Percentiles rank a stretch among this genome's conserved stretches.
Conservation (phyloP, 2,329 filamentous ascomycete species). For the Nemania abortiva region DNA sequence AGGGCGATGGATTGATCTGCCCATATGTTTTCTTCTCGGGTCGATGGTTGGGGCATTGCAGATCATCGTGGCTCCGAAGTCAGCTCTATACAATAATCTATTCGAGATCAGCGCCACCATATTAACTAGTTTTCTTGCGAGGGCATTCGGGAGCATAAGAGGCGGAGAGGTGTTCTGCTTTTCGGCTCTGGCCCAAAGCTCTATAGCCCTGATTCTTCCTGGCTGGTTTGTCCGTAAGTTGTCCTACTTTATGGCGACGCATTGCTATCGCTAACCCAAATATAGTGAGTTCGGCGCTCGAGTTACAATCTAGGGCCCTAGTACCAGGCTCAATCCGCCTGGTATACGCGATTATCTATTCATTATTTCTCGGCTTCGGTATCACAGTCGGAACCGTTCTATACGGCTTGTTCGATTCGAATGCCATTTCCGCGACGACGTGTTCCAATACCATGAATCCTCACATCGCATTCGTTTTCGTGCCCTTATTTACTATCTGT, state of each 20-base stretch:
- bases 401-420: constrained; percentile 59
- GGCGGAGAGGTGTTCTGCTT: constrained; percentile 74
- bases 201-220: constrained; percentile 79
- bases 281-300: constrained; percentile 60
- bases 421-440: constrained; percentile 53
- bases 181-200: constrained; percentile 77
- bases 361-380: constrained; percentile 77
- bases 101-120: constrained; percentile 69
- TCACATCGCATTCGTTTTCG: constrained; percentile 74
- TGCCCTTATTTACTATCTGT: constrained; percentile 78
- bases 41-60: constrained; percentile 64
- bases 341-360: constrained; percentile 81
- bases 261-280: constrained; percentile 20
- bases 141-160: constrained; percentile 75
- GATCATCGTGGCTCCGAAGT: constrained; percentile 78
- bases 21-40: constrained; percentile 50
- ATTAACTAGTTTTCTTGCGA: constrained; percentile 75
- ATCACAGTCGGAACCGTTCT: constrained; percentile 65
- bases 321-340: constrained; percentile 79
- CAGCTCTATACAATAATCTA: constrained; percentile 73
- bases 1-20: constrained; percentile 48
- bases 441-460: constrained; percentile 50
- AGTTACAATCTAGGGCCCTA: constrained; percentile 76
- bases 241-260: not conserved
- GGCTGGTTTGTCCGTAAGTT: constrained; percentile 63